Conservation (phyloP, 345 rosid genomes). For the Corymbia maculata region DNA sequence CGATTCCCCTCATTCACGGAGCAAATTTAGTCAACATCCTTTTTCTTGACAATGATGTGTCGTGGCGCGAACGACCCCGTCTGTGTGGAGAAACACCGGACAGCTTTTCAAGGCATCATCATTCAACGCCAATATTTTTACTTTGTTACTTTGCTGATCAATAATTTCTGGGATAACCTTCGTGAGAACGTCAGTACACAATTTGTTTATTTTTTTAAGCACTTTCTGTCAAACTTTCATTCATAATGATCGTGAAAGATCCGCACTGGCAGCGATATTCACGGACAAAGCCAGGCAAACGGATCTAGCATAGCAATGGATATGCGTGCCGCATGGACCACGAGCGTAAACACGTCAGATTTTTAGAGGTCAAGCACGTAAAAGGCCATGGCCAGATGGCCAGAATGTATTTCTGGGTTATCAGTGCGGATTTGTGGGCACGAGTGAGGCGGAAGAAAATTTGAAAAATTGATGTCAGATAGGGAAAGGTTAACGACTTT, state of each 20-base stretch:
- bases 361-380: background rate
- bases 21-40: background rate
- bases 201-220: background rate
- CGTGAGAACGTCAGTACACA: background rate
- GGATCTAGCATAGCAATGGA: background rate
- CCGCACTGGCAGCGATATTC: background rate
- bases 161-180: background rate
- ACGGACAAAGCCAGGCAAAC: background rate
- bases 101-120: background rate
- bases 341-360: background rate
- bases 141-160: background rate
- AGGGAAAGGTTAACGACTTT: background rate
- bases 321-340: background rate
- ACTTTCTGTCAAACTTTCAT: background rate
- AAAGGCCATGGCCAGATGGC: background rate
- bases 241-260: background rate
- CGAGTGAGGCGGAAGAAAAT: background rate
- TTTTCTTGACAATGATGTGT: background rate
- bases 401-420: too few relatives aligned
- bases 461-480: background rate
- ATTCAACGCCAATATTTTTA: background rate
- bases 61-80: background rate
- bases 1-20: background rate
- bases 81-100: background rate
- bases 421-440: background rate